These are phyloP conservation scores for Atkinsonella texensis DNA, from an alignment of 2,329 filamentous ascomycete species.

Conservation along the genomic window DNA sequence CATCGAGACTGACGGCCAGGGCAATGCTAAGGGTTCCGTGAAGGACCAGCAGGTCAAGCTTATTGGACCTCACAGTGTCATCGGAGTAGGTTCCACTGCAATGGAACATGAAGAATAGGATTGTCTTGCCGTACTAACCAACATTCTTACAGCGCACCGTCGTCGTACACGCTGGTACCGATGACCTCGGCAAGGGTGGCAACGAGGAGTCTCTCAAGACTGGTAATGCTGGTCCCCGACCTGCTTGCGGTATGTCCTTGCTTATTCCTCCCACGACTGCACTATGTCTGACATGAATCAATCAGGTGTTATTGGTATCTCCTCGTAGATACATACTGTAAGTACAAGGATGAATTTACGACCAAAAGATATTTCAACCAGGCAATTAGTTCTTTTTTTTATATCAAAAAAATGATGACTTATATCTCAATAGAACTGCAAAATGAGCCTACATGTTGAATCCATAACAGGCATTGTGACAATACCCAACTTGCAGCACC, in stretches of 20 bases:
- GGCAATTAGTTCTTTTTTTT: background rate
- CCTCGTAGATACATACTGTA: slow-evolving; percentile 40
- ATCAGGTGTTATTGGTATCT: slow-evolving; percentile 78
- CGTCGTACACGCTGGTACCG: slow-evolving; percentile 87
- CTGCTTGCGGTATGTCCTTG: slow-evolving; percentile 71
- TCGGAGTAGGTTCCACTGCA: slow-evolving; percentile 57
- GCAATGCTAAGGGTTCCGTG: slow-evolving; percentile 72
- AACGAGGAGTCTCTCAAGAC: slow-evolving; percentile 97
- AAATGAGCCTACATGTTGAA: background rate
- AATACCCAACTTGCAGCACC: background rate
- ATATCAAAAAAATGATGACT: background rate
- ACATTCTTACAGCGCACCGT: slow-evolving; percentile 62
- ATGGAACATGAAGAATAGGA: background rate
- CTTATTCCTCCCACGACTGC: background rate
- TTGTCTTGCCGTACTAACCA: slow-evolving; percentile 3
- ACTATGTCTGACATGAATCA: slow-evolving; percentile 8
- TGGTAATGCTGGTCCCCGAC: slow-evolving; percentile 84
- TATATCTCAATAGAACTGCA: background rate
- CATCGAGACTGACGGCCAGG: slow-evolving; percentile 88
- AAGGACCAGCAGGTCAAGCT: slow-evolving; percentile 82
- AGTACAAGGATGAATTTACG: background rate
- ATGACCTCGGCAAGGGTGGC: slow-evolving; percentile 87
- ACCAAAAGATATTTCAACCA: background rate
- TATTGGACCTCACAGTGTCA: slow-evolving; percentile 88
- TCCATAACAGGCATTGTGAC: background rate